phyloP scores from a whole-genome alignment of 768 basidiomycete species.

The Agaricus blazei region DNA sequence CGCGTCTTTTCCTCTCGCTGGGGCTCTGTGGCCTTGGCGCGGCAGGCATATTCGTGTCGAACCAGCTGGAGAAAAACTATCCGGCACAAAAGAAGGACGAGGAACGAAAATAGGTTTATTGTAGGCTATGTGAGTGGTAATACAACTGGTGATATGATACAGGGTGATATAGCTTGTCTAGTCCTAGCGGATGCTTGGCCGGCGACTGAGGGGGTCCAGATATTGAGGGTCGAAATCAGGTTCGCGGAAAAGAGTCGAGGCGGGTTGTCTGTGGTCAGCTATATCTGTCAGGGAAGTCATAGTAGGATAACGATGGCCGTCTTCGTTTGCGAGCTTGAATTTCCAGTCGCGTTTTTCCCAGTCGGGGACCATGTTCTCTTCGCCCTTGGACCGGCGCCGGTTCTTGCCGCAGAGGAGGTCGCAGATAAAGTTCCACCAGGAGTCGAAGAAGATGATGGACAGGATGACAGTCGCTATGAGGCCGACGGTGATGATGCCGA shows the following conservation, averaged over 20 bases:
- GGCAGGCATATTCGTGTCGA: slow-evolving; percentile 42
- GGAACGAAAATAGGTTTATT: slow-evolving; percentile 3
- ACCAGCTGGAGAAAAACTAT: slow-evolving; percentile 43
- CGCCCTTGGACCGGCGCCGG: slow-evolving; percentile 16
- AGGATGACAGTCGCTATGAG: slow-evolving; percentile 52
- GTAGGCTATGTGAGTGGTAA: not conserved
- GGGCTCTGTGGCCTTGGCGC: slow-evolving; percentile 41
- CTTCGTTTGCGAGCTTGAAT: slow-evolving; percentile 40
- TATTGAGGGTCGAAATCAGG: not conserved
- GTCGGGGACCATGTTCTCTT: slow-evolving; percentile 60
- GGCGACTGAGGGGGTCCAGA: not conserved
- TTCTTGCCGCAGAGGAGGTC: slow-evolving; percentile 39
- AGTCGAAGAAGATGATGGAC: slow-evolving; percentile 63
- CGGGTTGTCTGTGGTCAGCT: slow-evolving; percentile 15
- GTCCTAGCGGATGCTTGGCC: not conserved
- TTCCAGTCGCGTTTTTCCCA: slow-evolving; percentile 61
- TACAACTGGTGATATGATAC: not conserved
- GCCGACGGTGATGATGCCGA: slow-evolving; percentile 59
- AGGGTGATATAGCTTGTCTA: slow-evolving; percentile 2
- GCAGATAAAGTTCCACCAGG: slow-evolving; percentile 58
- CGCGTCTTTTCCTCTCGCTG: slow-evolving; percentile 47
- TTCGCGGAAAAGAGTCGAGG: not conserved
- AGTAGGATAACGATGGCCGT: slow-evolving; percentile 44
- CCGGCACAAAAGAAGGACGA: slow-evolving; percentile 14
- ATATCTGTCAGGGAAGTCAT: slow-evolving; percentile 34